These are phyloP conservation scores for Apiotrichum veenhuisii DNA, from an alignment of 1,284 basidiomycete genomes.

Conservation along the genomic window DNA sequence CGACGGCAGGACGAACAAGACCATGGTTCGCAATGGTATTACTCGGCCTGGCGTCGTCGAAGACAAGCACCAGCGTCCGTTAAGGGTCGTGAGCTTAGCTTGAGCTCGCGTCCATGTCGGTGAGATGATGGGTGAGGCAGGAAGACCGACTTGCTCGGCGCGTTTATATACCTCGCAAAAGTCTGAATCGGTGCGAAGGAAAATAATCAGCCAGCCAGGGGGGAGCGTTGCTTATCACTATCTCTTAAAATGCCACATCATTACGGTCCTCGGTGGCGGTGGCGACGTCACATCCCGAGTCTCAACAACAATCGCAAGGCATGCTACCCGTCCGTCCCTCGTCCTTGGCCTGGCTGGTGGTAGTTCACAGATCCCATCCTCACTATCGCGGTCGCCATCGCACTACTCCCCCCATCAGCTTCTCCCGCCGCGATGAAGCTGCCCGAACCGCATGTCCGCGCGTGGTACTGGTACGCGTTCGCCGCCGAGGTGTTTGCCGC, in stretches of 20 bases:
- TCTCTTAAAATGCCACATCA: neutral
- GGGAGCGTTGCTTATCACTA: neutral
- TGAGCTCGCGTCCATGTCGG: too few species aligned
- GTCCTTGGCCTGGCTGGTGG: too few species aligned
- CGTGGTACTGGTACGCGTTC: slow-evolving; percentile 47
- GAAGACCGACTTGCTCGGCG: neutral
- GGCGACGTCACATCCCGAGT: neutral
- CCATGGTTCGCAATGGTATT: too few species aligned
- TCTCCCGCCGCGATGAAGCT: neutral
- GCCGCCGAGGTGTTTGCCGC: slow-evolving; percentile 47
- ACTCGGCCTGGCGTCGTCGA: too few species aligned
- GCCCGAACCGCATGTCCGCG: slow-evolving; percentile 28
- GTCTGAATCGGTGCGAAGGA: neutral
- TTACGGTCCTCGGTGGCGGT: neutral
- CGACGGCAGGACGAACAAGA: too few species aligned
- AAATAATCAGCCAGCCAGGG: neutral
- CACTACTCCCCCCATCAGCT: neutral
- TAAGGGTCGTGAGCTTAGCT: too few species aligned
- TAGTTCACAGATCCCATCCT: too few species aligned
- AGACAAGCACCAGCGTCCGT: too few species aligned
- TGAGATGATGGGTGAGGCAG: neutral
- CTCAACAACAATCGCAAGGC: too few species aligned
- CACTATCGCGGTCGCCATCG: neutral
- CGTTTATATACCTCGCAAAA: too few species aligned
- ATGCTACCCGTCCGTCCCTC: too few species aligned